These are phyloP conservation scores for Acaromyces ingoldii DNA, from an alignment of 1,284 basidiomycete genomes.

Conservation along the genomic window DNA sequence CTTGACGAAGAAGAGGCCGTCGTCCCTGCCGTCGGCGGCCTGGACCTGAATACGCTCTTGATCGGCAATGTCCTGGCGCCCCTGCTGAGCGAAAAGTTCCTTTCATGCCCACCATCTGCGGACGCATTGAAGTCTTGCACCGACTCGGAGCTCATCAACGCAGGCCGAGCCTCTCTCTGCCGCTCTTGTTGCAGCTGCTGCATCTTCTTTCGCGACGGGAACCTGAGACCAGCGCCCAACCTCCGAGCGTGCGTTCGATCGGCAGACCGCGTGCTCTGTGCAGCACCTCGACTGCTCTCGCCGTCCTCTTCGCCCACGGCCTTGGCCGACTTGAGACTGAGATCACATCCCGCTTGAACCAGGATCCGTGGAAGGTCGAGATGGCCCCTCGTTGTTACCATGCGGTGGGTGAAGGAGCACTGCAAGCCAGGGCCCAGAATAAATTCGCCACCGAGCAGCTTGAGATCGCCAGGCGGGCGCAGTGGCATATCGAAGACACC, in stretches of 20 bases:
- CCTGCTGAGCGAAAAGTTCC: too few relatives aligned
- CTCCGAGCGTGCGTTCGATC: neutral
- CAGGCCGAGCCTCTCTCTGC: neutral
- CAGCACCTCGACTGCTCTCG: neutral
- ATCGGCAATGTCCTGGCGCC: too few relatives aligned
- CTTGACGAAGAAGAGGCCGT: too few relatives aligned
- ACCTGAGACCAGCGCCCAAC: neutral
- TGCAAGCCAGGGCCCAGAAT: conserved; percentile 65
- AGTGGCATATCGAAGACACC: conserved; percentile 63
- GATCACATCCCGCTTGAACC: conserved; percentile 38
- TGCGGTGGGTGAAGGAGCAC: conserved; percentile 26
- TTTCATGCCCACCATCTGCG: too few relatives aligned
- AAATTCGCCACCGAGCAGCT: conserved; percentile 82
- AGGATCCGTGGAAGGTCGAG: conserved; percentile 38
- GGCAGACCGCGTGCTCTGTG: conserved; percentile 4
- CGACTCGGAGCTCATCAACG: too few relatives aligned
- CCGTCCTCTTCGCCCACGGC: conserved; percentile 3
- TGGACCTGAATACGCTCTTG: too few relatives aligned
- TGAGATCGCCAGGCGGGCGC: conserved; percentile 68
- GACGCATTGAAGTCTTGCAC: too few relatives aligned
- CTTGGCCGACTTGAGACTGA: conserved; percentile 33
- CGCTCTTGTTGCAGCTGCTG: neutral
- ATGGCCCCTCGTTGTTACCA: conserved; percentile 40
- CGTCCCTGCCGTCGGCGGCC: too few relatives aligned
- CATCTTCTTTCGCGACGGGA: neutral